Evolutionary conservation across 1,284 basidiomycete species (phyloP), one percentile per base, ranked within the genome.

Genomic region (Limonomyces culmigenus): DNA sequence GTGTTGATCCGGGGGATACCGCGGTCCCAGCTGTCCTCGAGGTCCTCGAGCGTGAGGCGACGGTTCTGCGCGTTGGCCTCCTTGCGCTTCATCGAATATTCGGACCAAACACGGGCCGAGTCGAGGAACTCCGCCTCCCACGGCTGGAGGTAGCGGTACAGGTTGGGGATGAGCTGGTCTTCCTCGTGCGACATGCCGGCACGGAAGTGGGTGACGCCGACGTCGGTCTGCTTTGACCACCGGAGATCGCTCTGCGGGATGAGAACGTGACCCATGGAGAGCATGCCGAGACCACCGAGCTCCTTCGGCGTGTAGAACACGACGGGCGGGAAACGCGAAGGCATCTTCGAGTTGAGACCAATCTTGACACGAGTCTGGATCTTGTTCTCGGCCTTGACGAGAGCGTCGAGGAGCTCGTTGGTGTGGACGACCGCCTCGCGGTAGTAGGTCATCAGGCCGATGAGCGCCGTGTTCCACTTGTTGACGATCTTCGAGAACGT

Each of bases 401-500:
- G 66, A 1, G 87, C 71, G 51, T 96, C 91, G 36, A 96, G 70
- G 18, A 98, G 68, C 58, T 97, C 92, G 49, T 91, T 89, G 21
- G 95, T 98, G 53, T 95, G 88, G 41, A 96, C 88, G 42, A 97
- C 91, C n/a, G 92, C 93, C 53, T 98, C 93, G 42, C 93, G 86
- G 59, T 97, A 98, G 62, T 97, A 98, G 1, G 92, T 96, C 88
- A 95, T 89, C 21, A 92, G 60, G 42, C 88, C 88, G 45, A 92
- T 93, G 37, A 93, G 70, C 8, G 87, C 86, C 2, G 91, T 93
- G 56, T 96, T 97, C 91, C 91, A 96, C 62, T 97, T 97, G 67
- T 98, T 98, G 52, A 97, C 85, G 49, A 99, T 96, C 70, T 99
- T 99, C 42, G 87, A 89, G 70, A 98, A 98, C 0, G 95, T 97